Evolutionary conservation across 2,329 filamentous ascomycete genomes (phyloP).

Genomic region (Fusarium tupiense): DNA sequence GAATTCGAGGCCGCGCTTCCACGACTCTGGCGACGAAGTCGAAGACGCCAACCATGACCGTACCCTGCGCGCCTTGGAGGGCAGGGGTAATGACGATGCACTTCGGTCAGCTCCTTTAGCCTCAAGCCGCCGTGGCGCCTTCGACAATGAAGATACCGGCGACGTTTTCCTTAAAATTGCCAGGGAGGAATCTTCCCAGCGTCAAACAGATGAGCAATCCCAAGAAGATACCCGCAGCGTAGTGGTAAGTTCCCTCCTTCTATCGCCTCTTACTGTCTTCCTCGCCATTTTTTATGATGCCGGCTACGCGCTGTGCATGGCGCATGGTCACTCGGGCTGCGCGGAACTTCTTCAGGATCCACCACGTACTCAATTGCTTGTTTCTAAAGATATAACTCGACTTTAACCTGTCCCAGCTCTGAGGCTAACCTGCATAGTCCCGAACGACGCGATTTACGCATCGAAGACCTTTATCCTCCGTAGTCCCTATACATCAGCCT

Average conservation of each 20-base stretch:
- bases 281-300: background rate
- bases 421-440: slow-evolving; percentile 52
- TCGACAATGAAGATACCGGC: slow-evolving; percentile 62
- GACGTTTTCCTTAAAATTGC: slow-evolving; percentile 70
- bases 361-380: background rate
- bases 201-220: slow-evolving; percentile 48
- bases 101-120: slow-evolving; percentile 54
- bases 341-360: slow-evolving; percentile 1
- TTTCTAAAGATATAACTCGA: background rate
- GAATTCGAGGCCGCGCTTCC: slow-evolving; percentile 57
- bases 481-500: slow-evolving; percentile 58
- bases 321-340: background rate
- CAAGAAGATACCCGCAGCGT: slow-evolving; percentile 50
- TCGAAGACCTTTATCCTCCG: slow-evolving; percentile 64
- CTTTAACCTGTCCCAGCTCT: slow-evolving; percentile 9
- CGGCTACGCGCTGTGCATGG: background rate
- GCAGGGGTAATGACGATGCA: slow-evolving; percentile 43
- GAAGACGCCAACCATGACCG: slow-evolving; percentile 59
- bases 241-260: slow-evolving; percentile 55
- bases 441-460: slow-evolving; percentile 58
- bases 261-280: background rate
- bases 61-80: slow-evolving; percentile 63
- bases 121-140: slow-evolving; percentile 48
- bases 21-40: slow-evolving; percentile 56
- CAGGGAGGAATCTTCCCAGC: slow-evolving; percentile 59